phyloP scores from a whole-genome alignment of 345 rosid species.

The Bretschneidera sinensis region DNA sequence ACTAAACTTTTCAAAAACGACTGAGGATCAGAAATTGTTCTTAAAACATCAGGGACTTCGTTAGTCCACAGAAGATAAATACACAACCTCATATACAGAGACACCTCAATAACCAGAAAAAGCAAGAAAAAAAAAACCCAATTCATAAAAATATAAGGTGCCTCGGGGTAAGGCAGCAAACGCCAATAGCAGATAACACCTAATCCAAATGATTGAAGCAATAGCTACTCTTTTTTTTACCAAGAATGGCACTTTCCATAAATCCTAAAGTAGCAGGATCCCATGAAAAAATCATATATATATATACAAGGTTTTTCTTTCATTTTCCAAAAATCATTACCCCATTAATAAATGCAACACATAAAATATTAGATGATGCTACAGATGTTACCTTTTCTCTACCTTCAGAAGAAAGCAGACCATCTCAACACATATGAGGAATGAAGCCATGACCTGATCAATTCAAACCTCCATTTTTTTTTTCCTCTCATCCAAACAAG shows the following conservation, averaged over 20 bases:
- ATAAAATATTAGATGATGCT: neutral
- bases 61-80: too few relatives aligned
- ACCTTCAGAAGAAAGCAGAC: neutral
- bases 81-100: too few relatives aligned
- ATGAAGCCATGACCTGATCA: neutral
- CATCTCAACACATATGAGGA: neutral
- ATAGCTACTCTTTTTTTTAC: neutral
- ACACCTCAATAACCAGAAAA: too few relatives aligned
- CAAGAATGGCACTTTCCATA: neutral
- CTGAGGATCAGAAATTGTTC: too few relatives aligned
- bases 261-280: neutral
- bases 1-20: too few relatives aligned
- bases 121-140: neutral
- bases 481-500: neutral
- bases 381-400: neutral
- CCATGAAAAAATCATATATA: neutral
- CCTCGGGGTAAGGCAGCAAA: neutral
- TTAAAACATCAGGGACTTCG: too few relatives aligned
- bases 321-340: constrained; percentile 5
- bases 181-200: neutral
- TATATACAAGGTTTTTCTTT: neutral
- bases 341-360: neutral
- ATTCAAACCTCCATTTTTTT: neutral
- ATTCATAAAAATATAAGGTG: too few relatives aligned
- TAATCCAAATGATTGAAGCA: neutral